A percentile compares a stretch with the other conserved stretches of the same genome.
Evolutionary conservation across 164 flowering plant species (phyloP).

Genomic region (Magnolia officinalis): DNA sequence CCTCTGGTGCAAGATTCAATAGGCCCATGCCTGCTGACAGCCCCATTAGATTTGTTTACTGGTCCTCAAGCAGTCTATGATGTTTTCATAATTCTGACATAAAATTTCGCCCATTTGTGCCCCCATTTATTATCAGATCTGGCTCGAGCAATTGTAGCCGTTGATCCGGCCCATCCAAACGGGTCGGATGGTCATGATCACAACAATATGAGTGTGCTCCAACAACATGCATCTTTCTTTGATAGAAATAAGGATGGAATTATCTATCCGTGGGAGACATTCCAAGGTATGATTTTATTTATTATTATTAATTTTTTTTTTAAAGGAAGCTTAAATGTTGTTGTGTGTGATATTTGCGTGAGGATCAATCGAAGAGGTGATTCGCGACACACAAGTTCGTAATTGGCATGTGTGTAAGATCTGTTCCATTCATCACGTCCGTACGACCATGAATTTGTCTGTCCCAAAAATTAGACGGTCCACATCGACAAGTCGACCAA

Average conservation of each 20-base stretch:
- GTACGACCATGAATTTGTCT: not conserved
- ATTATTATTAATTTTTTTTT: too few species aligned
- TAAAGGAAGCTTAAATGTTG: too few species aligned
- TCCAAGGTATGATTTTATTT: not conserved
- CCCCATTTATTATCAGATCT: not conserved
- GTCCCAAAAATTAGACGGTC: not conserved
- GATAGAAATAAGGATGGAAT: constrained; percentile 18
- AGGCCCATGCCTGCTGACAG: not conserved
- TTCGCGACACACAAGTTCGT: not conserved
- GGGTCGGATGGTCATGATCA: not conserved
- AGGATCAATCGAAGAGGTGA: too few species aligned
- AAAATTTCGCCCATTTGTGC: not conserved
- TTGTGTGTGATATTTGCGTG: too few species aligned
- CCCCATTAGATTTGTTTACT: not conserved
- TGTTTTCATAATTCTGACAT: not conserved
- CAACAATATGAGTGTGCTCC: constrained; percentile 1
- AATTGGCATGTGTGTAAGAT: not conserved
- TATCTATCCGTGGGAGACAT: constrained; percentile 19
- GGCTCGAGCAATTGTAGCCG: constrained; percentile 8
- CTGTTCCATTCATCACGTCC: not conserved
- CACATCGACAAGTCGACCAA: not conserved
- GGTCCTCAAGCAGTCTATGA: too few species aligned
- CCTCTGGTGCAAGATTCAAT: not conserved
- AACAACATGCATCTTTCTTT: constrained; percentile 13
- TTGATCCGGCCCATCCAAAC: constrained; percentile 7